Evolutionary conservation across 208 protist species (phyloP), one percentile per base, ranked within the genome.

Genomic region (Acanthamoeba rhysodes): DNA sequence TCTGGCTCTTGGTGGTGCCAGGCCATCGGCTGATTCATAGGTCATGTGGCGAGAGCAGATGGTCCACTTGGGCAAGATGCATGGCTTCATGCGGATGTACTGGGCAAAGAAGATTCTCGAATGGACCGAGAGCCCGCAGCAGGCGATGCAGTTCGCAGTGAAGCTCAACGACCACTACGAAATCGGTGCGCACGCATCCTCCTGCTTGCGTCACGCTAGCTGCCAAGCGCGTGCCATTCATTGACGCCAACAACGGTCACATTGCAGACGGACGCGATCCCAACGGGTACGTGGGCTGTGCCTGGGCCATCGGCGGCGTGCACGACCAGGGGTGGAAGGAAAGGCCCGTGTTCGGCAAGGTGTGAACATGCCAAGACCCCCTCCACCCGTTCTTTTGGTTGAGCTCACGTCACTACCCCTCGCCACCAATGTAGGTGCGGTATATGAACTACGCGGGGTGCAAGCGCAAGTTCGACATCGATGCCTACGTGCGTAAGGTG

Each of bases 101-200:
- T 97, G 96, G 96, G 96, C 96, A 4, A 97, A 97, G 90, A 97
- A 97, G 74, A 97, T 97, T 48, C 90, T 97, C 29, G 97, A 97
- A 55, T 97, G 97, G 97, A 96, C 96, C 9, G 22, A 29, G 8
- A 68, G 50, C 5, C 96, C 96, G 4, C 95, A 84, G 24, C 50
- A 96, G 82, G 96, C 97, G 10, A 59, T 97, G 32, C 18, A 62
- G 8, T 62, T 32, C 14, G 95, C 96, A 16, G 80, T 96, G 34
- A 93, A 94, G 37, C 96, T 97, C 70, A 97, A 97, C 87, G 96
- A 97, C 74, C 53, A 78, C n/a, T 97, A 96, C 64, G 45, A 70
- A 10, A 10, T 97, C 24, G 72, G 72, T 80, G 41, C 14, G 20
- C 22, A 27, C 7, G 27, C 64, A 50, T 70, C n/a, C 64, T 68